These are phyloP conservation scores for Paramecium sonneborni DNA, from an alignment of 73 alveolate species.

Conservation along the genomic window DNA sequence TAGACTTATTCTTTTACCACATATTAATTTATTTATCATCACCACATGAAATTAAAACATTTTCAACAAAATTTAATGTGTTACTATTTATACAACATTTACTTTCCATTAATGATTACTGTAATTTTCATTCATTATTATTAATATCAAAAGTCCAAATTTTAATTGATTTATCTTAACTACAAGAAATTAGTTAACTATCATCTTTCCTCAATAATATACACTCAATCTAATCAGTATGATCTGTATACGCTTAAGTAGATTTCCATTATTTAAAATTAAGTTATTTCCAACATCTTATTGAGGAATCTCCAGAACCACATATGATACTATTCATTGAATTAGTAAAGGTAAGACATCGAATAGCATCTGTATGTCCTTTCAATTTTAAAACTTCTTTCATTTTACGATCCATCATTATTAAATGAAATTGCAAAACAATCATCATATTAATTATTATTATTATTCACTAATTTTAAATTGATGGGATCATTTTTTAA, in stretches of 20 bases:
- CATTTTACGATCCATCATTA: background rate
- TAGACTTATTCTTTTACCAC: background rate
- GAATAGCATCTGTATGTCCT: background rate
- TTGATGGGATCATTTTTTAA: background rate
- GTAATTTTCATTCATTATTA: background rate
- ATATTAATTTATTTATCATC: background rate
- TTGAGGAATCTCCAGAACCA: background rate
- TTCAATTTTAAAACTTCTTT: background rate
- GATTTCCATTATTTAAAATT: background rate
- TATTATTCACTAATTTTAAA: background rate
- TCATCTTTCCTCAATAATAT: background rate
- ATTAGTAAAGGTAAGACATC: background rate
- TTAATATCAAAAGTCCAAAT: background rate
- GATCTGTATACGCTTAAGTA: background rate
- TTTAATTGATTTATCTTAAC: background rate
- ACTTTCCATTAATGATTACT: background rate
- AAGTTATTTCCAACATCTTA: background rate
- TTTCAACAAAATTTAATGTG: background rate
- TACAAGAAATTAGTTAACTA: background rate
- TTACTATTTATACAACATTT: background rate
- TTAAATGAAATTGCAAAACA: background rate
- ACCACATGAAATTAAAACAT: background rate
- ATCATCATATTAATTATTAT: background rate
- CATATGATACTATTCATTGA: background rate
- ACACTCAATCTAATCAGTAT: background rate